A percentile compares a stretch with the other conserved stretches of the same genome.
These are phyloP conservation scores for Dalbergia cultrata DNA, from an alignment of 306 rosid species.

Conservation along the genomic window DNA sequence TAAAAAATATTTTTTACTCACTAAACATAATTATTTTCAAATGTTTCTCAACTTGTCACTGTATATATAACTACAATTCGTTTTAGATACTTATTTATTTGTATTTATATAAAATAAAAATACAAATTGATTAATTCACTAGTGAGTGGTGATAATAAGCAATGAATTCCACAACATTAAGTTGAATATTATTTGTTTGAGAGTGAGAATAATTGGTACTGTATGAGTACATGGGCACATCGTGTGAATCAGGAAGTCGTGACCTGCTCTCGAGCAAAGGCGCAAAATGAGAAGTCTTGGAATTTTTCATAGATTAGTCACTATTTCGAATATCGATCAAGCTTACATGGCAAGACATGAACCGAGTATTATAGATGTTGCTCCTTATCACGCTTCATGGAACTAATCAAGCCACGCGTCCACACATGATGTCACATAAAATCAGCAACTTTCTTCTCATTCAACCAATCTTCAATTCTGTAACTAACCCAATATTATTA, in stretches of 20 bases:
- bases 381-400: background rate
- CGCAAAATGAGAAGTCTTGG: background rate
- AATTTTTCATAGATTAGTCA: background rate
- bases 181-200: background rate
- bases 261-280: background rate
- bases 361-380: slow-evolving; percentile 3
- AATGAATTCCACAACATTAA: too few species aligned
- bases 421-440: background rate
- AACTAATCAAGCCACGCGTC: slow-evolving; percentile 20
- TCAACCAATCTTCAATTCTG: background rate
- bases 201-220: slow-evolving; percentile 9
- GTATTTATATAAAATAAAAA: too few species aligned
- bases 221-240: slow-evolving; percentile 31
- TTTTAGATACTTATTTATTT: too few species aligned
- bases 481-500: background rate
- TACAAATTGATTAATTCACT: too few species aligned
- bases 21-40: too few species aligned
- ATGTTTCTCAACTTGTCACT: background rate
- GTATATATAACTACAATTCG: too few species aligned
- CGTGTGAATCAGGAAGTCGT: background rate
- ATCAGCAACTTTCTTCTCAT: background rate
- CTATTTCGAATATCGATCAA: background rate
- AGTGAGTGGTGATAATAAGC: too few species aligned
- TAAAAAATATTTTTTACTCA: background rate
- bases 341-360: background rate